phyloP scores from a whole-genome alignment of 805 yeast species.

The Myxozyma mucilagina region DNA sequence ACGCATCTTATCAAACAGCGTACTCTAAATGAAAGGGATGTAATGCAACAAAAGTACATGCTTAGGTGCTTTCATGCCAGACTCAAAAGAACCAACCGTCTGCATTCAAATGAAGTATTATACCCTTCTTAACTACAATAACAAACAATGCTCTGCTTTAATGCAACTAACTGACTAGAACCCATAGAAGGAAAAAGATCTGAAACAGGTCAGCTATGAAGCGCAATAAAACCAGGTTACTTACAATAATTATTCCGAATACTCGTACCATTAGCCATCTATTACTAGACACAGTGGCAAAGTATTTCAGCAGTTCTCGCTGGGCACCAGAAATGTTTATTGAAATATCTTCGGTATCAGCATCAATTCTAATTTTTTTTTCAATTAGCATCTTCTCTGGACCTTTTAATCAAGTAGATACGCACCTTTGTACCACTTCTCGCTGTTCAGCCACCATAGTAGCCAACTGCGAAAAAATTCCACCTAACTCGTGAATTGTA shows the following conservation, averaged over 20 bases:
- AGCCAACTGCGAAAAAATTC: slow-evolving; percentile 89
- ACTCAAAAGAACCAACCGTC: no score
- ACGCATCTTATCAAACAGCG: no score
- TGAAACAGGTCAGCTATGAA: neutral
- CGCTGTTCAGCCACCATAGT: slow-evolving; percentile 98
- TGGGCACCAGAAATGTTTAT: slow-evolving; percentile 92
- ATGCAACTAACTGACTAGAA: slow-evolving; percentile 30
- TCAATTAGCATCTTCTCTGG: neutral
- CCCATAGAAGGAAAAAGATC: slow-evolving; percentile 36
- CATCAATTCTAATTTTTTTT: slow-evolving; percentile 60
- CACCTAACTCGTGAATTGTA: slow-evolving; percentile 97
- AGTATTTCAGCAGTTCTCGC: slow-evolving; percentile 86
- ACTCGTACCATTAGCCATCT: slow-evolving; percentile 89
- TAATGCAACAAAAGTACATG: no score
- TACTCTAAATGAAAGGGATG: no score
- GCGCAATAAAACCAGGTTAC: slow-evolving; percentile 44
- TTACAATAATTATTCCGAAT: slow-evolving; percentile 76
- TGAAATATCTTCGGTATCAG: slow-evolving; percentile 89
- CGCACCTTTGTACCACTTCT: slow-evolving; percentile 78
- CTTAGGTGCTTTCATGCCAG: no score
- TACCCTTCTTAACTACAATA: neutral
- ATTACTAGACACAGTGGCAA: slow-evolving; percentile 81
- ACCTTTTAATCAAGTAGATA: neutral
- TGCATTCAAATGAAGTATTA: neutral
- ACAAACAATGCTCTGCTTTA: neutral